These are phyloP conservation scores for Pseudozyma hubeiensis DNA, from an alignment of 1,284 basidiomycete species.

Conservation along the genomic window DNA sequence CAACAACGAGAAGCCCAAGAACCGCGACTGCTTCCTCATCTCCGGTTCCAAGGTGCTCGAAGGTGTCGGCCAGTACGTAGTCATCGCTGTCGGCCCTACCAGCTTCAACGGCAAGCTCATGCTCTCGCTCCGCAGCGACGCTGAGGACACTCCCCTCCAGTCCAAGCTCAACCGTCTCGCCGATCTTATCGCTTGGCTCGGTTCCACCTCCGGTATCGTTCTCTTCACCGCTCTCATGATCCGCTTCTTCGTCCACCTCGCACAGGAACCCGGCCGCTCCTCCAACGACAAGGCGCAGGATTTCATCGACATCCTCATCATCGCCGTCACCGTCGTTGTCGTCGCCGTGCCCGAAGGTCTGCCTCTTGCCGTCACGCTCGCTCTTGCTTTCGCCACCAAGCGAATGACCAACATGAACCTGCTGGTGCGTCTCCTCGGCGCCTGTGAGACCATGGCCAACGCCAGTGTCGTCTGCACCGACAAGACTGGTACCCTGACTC, in stretches of 20 bases:
- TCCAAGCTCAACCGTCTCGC: slow-evolving; percentile 91
- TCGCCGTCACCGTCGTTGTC: slow-evolving; percentile 92
- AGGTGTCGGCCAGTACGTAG: slow-evolving; percentile 91
- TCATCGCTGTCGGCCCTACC: slow-evolving; percentile 89
- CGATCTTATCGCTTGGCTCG: slow-evolving; percentile 91
- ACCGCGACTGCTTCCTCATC: slow-evolving; percentile 88
- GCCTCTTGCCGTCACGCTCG: slow-evolving; percentile 94
- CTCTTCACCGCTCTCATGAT: slow-evolving; percentile 91
- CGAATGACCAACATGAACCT: slow-evolving; percentile 95
- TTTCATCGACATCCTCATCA: slow-evolving; percentile 94
- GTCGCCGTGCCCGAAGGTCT: slow-evolving; percentile 97
- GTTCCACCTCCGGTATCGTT: slow-evolving; percentile 82
- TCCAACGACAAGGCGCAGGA: slow-evolving; percentile 86
- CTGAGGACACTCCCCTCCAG: slow-evolving; percentile 90
- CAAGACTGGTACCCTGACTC: slow-evolving; percentile 86
- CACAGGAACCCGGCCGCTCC: slow-evolving; percentile 71
- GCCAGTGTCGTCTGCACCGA: slow-evolving; percentile 95
- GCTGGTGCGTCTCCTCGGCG: slow-evolving; percentile 91
- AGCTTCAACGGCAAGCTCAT: slow-evolving; percentile 88
- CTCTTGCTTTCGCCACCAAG: slow-evolving; percentile 94
- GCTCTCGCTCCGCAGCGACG: slow-evolving; percentile 73
- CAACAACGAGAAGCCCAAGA: slow-evolving; percentile 72
- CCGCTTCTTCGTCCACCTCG: slow-evolving; percentile 89
- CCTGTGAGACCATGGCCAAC: slow-evolving; percentile 99
- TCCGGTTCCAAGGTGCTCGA: slow-evolving; percentile 95